Percentiles rank a stretch among this genome's conserved stretches.
Conservation (phyloP, 2,329 filamentous ascomycete genomes). For the Phialemoniopsis sp. region DNA sequence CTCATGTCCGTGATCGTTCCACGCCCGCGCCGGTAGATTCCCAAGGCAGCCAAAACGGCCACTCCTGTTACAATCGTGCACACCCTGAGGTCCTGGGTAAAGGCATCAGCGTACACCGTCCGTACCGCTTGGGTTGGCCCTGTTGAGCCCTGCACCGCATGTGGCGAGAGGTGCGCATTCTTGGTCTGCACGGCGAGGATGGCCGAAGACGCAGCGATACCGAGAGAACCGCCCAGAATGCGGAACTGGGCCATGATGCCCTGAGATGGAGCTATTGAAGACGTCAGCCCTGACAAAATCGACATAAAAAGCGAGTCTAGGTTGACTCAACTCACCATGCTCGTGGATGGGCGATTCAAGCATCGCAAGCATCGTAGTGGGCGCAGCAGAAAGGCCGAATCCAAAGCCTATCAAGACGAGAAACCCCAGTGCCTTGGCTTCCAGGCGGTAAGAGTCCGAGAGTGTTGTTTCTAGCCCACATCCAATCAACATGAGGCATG, state of each 20-base stretch:
- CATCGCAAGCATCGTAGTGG: slow-evolving; percentile 39
- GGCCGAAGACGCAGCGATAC: slow-evolving; percentile 48
- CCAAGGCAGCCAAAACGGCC: slow-evolving; percentile 32
- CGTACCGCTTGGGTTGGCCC: slow-evolving; percentile 24
- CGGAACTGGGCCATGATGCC: slow-evolving; percentile 47
- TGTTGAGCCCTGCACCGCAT: slow-evolving; percentile 13
- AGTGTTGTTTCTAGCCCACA: slow-evolving; percentile 41
- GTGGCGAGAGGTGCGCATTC: slow-evolving; percentile 15
- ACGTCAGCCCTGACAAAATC: slow-evolving; percentile 8
- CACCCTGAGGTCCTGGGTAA: slow-evolving; percentile 41
- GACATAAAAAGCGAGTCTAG: neutral
- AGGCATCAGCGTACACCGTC: slow-evolving; percentile 36
- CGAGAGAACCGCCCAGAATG: slow-evolving; percentile 49
- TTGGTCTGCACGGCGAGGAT: slow-evolving; percentile 29
- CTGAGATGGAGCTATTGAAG: slow-evolving; percentile 40
- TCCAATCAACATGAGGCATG: slow-evolving; percentile 38
- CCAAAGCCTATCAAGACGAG: slow-evolving; percentile 48
- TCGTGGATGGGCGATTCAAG: slow-evolving; percentile 37
- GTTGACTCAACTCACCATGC: slow-evolving; percentile 31
- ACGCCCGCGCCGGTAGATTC: slow-evolving; percentile 29
- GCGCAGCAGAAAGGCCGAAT: slow-evolving; percentile 43
- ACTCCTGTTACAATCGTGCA: slow-evolving; percentile 33
- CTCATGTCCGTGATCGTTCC: slow-evolving; percentile 16
- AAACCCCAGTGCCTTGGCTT: slow-evolving; percentile 43
- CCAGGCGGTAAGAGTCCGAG: slow-evolving; percentile 23